A percentile compares a stretch with the other conserved stretches of the same genome.
phyloP scores from a whole-genome alignment of 2,329 filamentous ascomycete species.

The Pyrenophora tritici-repentis region DNA sequence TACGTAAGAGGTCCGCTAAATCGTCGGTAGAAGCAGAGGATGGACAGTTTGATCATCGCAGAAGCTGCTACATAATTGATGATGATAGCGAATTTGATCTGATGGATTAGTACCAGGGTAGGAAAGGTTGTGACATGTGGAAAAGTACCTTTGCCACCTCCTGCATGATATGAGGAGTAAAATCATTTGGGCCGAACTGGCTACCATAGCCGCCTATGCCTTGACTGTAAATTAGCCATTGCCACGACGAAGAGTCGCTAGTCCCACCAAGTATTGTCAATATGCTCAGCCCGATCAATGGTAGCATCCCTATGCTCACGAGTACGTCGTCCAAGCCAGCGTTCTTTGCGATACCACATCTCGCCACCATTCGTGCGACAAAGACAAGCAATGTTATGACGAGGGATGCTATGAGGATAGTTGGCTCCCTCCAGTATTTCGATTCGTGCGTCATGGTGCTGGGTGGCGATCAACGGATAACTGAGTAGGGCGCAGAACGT shows the following conservation, averaged over 20 bases:
- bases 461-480: constrained; percentile 54
- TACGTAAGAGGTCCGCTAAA: constrained; percentile 46
- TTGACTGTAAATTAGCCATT: constrained; percentile 20
- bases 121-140: neutral
- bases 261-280: constrained; percentile 33
- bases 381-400: constrained; percentile 50
- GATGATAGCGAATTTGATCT: constrained; percentile 41
- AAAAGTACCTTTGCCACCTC: constrained; percentile 30
- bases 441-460: constrained; percentile 55
- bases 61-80: constrained; percentile 38
- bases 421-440: constrained; percentile 51
- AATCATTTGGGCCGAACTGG: constrained; percentile 43
- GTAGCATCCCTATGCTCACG: constrained; percentile 52
- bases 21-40: constrained; percentile 50
- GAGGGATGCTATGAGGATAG: constrained; percentile 50
- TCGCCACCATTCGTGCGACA: constrained; percentile 53
- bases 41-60: constrained; percentile 40
- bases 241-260: too few relatives aligned
- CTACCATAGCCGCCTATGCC: constrained; percentile 37
- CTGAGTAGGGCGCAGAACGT: constrained; percentile 46
- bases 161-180: constrained; percentile 28
- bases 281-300: constrained; percentile 40
- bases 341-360: constrained; percentile 52
- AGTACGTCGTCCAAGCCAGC: constrained; percentile 55
- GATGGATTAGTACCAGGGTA: constrained; percentile 5